phyloP scores from a whole-genome alignment of 805 yeast genomes.

The Priceomyces haplophilus region DNA sequence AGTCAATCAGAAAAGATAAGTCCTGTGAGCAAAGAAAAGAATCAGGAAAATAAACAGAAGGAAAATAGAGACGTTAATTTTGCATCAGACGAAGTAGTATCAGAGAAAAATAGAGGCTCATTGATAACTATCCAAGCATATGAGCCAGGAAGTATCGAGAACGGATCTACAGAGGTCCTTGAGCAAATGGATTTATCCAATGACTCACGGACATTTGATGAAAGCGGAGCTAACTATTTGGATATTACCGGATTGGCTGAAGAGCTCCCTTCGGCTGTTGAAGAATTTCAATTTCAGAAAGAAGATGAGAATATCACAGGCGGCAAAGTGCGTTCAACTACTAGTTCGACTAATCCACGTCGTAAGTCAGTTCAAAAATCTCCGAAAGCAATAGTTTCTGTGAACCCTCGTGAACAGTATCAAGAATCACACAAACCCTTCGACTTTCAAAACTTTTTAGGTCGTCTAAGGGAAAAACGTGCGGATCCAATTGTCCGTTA shows the following conservation, averaged over 20 bases:
- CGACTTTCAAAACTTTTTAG: conserved; percentile 80
- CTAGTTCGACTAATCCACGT: conserved; percentile 2
- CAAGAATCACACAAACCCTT: conserved; percentile 51
- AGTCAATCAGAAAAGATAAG: too few species aligned
- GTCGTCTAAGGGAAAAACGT: conserved; percentile 62
- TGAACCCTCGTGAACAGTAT: conserved; percentile 34
- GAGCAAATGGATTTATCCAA: too few species aligned
- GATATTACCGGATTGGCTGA: conserved; percentile 13
- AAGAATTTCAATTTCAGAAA: conserved; percentile 17
- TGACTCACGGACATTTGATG: neutral
- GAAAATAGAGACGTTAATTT: neutral
- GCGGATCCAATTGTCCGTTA: conserved; percentile 91
- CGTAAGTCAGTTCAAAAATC: too few species aligned
- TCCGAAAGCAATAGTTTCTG: conserved; percentile 4
- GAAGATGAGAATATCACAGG: conserved; percentile 7
- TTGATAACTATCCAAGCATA: conserved; percentile 22
- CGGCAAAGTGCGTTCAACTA: conserved; percentile 8
- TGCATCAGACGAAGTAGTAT: neutral
- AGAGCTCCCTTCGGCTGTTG: conserved; percentile 11
- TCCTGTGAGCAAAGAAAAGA: neutral
- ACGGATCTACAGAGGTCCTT: too few species aligned
- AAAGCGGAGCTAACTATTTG: conserved; percentile 6
- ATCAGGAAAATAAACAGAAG: neutral
- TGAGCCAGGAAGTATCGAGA: too few species aligned
- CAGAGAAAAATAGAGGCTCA: neutral